Evolutionary conservation across 1,284 basidiomycete species (phyloP).

Genomic region (Malassezia obtusa): DNA sequence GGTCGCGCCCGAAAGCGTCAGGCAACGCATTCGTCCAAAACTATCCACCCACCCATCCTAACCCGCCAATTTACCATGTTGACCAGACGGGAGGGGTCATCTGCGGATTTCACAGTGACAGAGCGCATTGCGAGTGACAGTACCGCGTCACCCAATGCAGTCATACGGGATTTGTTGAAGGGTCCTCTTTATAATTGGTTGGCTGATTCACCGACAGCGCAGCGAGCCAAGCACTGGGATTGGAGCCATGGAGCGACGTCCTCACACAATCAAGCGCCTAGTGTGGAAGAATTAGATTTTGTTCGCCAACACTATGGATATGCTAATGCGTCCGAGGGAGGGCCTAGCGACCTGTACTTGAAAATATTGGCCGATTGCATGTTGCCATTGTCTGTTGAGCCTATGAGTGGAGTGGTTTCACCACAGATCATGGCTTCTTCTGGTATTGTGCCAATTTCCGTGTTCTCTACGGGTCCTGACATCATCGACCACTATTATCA

Average conservation of each 20-base stretch:
- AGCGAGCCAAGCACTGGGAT: conserved; percentile 37
- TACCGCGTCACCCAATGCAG: background rate
- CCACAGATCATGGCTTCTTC: conserved; percentile 43
- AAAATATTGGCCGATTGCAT: conserved; percentile 41
- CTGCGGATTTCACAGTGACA: too few species aligned
- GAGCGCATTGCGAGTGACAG: too few species aligned
- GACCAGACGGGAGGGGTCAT: too few species aligned
- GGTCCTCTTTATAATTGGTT: conserved; percentile 2
- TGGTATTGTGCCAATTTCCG: conserved; percentile 40
- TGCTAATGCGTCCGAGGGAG: conserved; percentile 25
- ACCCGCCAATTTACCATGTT: too few species aligned
- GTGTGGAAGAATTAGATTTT: conserved; percentile 34
- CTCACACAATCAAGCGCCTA: conserved; percentile 28
- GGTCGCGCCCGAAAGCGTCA: background rate
- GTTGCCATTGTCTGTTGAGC: conserved; percentile 29
- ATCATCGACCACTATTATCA: conserved; percentile 47
- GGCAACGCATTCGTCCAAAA: too few species aligned
- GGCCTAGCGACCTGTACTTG: conserved; percentile 36
- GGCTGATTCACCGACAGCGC: conserved; percentile 29
- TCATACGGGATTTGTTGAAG: background rate
- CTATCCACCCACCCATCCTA: too few species aligned
- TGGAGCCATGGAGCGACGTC: conserved; percentile 43
- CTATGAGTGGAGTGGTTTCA: conserved; percentile 42
- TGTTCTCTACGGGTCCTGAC: conserved; percentile 45
- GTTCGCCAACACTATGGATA: conserved; percentile 34